phyloP scores from a whole-genome alignment of 2,329 filamentous ascomycete species.

The Penicillium sp. region DNA sequence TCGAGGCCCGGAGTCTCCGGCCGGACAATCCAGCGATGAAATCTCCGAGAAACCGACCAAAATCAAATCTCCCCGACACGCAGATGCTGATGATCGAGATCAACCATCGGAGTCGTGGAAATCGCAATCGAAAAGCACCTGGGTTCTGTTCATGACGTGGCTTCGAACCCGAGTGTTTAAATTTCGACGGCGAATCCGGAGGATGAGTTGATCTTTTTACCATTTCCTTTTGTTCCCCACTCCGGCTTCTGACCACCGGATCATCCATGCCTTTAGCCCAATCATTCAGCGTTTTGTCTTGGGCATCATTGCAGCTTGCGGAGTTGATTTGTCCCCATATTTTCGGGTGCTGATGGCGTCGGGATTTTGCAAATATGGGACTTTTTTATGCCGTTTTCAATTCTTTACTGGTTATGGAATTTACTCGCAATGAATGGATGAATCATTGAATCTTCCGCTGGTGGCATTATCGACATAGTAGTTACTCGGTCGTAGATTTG shows the following conservation, averaged over 20 bases:
- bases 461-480: no score
- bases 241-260: neutral
- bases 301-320: slow-evolving; percentile 7
- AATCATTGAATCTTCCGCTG: no score
- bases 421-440: no score
- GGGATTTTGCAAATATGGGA: no score
- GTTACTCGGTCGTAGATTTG: no score
- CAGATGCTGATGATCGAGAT: slow-evolving; percentile 5
- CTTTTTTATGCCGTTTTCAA: no score
- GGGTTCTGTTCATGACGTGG: slow-evolving; percentile 54
- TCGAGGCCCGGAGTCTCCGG: slow-evolving; percentile 9
- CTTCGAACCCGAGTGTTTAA: slow-evolving; percentile 51
- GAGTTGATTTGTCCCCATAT: neutral
- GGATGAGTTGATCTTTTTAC: slow-evolving; percentile 29
- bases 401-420: no score
- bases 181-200: slow-evolving; percentile 38
- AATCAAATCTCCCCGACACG: slow-evolving; percentile 2
- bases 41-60: slow-evolving; percentile 19
- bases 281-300: slow-evolving; percentile 9
- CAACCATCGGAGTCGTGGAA: slow-evolving; percentile 25
- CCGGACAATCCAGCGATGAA: slow-evolving; percentile 12
- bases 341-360: no score
- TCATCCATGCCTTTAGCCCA: slow-evolving; percentile 3
- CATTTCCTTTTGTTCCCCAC: slow-evolving; percentile 12
- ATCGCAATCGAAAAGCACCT: slow-evolving; percentile 37